phyloP scores from a whole-genome alignment of 768 basidiomycete species.

The Podaxis sp. region DNA sequence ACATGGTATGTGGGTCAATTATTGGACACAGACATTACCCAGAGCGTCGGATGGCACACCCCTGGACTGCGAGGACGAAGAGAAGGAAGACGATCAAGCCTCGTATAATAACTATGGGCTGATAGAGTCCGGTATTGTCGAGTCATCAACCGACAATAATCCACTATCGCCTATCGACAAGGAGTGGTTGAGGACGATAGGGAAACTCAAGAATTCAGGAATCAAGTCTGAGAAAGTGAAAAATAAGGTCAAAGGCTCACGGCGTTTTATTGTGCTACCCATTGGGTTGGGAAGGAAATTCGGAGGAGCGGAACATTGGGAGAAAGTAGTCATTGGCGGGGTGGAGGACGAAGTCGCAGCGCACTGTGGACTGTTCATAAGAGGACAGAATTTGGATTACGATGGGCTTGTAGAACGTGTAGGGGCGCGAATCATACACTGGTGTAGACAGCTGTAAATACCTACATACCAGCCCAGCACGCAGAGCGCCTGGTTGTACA shows the following conservation, averaged over 20 bases:
- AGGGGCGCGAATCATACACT: conserved; percentile 33
- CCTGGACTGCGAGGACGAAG: conserved; percentile 7
- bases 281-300: conserved; percentile 35
- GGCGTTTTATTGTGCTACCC: conserved; percentile 52
- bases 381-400: conserved; percentile 45
- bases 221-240: conserved; percentile 20
- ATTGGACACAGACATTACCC: conserved; percentile 49
- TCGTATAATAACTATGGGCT: conserved; percentile 24
- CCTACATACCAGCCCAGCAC: neutral
- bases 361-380: conserved; percentile 52
- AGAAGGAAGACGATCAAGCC: conserved; percentile 10
- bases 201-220: conserved; percentile 18
- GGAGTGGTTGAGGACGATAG: conserved; percentile 14
- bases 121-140: conserved; percentile 20
- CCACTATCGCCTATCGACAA: conserved; percentile 12
- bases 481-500: no score
- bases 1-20: conserved; percentile 54
- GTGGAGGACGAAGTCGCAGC: conserved; percentile 53
- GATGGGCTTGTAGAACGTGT: conserved; percentile 43
- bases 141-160: neutral
- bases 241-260: conserved; percentile 23
- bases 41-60: neutral
- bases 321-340: conserved; percentile 43
- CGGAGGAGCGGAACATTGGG: conserved; percentile 46
- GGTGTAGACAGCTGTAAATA: conserved; percentile 28